Evolutionary conservation across 164 flowering plant genomes (phyloP).

Genomic region (Annona cherimola): DNA sequence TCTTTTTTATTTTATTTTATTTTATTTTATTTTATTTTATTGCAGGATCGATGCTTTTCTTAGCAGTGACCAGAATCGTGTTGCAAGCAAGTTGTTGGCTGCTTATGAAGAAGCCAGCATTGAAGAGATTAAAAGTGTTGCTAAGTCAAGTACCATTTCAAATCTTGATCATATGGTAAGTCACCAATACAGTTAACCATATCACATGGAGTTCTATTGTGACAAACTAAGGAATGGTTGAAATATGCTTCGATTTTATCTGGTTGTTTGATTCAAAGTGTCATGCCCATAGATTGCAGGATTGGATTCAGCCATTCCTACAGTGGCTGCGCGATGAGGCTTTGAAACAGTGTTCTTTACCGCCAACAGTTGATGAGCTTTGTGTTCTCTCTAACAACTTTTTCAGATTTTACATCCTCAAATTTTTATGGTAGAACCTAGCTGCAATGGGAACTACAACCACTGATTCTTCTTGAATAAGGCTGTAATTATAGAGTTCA

Average conservation of each 20-base stretch:
- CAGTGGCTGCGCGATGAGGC: too few species aligned
- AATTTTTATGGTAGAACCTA: too few species aligned
- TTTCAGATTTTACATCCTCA: too few species aligned
- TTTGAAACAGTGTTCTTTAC: too few species aligned
- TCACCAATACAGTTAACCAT: not conserved
- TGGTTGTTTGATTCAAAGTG: not conserved
- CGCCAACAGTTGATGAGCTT: too few species aligned
- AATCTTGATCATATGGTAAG: constrained; percentile 79
- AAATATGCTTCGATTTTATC: not conserved
- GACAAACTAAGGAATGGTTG: not conserved
- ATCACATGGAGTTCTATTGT: not conserved
- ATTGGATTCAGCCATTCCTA: too few species aligned
- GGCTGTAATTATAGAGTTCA: too few species aligned
- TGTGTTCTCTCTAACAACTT: too few species aligned
- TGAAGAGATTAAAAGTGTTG: constrained; percentile 80
- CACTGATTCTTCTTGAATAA: too few species aligned
- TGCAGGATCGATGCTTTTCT: constrained; percentile 75
- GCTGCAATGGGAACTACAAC: too few species aligned
- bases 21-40: not conserved
- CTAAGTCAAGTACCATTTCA: constrained; percentile 68
- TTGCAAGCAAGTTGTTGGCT: constrained; percentile 73
- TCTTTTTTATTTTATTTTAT: not conserved
- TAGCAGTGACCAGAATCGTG: constrained; percentile 74
- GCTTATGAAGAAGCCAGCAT: constrained; percentile 77
- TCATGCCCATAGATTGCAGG: too few species aligned